Evolutionary conservation across 306 rosid genomes (phyloP), one percentile per base, ranked within the genome.

Genomic region (Pueraria montana): DNA sequence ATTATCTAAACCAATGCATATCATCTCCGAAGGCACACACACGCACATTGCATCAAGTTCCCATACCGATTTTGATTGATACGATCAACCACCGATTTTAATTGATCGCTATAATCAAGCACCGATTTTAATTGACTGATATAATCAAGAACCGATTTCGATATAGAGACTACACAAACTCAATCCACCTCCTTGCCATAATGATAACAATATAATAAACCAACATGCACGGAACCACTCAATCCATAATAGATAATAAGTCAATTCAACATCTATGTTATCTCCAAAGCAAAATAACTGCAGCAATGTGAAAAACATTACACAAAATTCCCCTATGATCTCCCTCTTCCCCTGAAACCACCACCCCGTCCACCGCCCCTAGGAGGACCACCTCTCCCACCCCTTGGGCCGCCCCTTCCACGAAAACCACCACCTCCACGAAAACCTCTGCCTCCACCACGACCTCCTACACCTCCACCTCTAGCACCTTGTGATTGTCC

Each of bases 281-380:
- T 85, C 72, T 82, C 46, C 84, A 82, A 81, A 65, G 62, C 78
- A 82, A 79, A 82, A 83, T 16, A 72, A 79, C 64, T 49, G 72
- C 76, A 59, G 77, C 64, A 86, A 64, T 52, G 76, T 6, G 13
- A 58, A 55, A 59, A 53, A 72, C 72, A 59, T 82, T 65, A 88
- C 90, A 87, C 11, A 70, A 61, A 46, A 74, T 2, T 75, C 10
- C 59, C 72, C 85, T 88, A 90, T 14, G 46, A 92, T 86, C 98
- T 91, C 24, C 98, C 99, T 79, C 98, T 89, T 52, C 99, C 99
- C 88, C 99, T 86, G 74, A 94, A 94, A 68, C 97, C 94, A 79
- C 96, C 97, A 45, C 92, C 90, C 8, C 97, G 90, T 27, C 92
- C 84, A 24, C 97, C 98, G 27, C 97, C 98, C 79, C 97, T 84